These are phyloP conservation scores for Solanum lignicaule DNA, from an alignment of 257 asterid species.

Conservation along the genomic window DNA sequence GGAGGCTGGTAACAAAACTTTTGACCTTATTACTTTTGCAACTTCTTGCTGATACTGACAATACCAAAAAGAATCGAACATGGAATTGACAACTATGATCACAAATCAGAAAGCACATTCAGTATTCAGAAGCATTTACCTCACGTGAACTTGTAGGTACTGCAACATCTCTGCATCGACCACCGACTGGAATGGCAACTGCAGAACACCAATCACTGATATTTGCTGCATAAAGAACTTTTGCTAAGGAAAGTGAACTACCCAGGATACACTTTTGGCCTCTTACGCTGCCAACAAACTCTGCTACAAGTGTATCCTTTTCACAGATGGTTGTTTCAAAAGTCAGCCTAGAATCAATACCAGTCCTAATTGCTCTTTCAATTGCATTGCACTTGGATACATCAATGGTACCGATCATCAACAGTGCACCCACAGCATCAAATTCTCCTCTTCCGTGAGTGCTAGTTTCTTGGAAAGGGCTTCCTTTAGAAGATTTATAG, in stretches of 20 bases:
- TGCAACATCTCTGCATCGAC: slow-evolving; percentile 59
- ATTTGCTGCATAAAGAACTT: slow-evolving; percentile 57
- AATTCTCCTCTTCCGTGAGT: slow-evolving; percentile 74
- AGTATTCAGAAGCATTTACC: slow-evolving; percentile 22
- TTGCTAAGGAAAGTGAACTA: slow-evolving; percentile 63
- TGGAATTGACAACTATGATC: neutral
- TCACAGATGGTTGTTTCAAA: slow-evolving; percentile 59
- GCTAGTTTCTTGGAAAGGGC: slow-evolving; percentile 58
- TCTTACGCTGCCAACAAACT: slow-evolving; percentile 47
- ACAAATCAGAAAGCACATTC: neutral
- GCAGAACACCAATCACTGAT: slow-evolving; percentile 93
- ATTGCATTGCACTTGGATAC: slow-evolving; percentile 38
- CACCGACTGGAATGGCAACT: slow-evolving; percentile 76
- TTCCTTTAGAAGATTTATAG: slow-evolving; percentile 54
- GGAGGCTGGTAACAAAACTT: neutral
- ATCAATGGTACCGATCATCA: slow-evolving; percentile 42
- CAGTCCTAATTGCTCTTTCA: slow-evolving; percentile 53
- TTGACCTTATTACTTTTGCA: neutral
- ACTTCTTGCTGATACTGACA: neutral
- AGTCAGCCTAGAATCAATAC: slow-evolving; percentile 60
- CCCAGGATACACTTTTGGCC: slow-evolving; percentile 33
- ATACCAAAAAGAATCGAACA: neutral
- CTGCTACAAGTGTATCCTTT: slow-evolving; percentile 63
- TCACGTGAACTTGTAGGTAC: slow-evolving; percentile 28
- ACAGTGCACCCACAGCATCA: slow-evolving; percentile 52